Evolutionary conservation across 352 stramenopile genomes (phyloP), one percentile per base, ranked within the genome.

Genomic region (Phytophthora constricta): DNA sequence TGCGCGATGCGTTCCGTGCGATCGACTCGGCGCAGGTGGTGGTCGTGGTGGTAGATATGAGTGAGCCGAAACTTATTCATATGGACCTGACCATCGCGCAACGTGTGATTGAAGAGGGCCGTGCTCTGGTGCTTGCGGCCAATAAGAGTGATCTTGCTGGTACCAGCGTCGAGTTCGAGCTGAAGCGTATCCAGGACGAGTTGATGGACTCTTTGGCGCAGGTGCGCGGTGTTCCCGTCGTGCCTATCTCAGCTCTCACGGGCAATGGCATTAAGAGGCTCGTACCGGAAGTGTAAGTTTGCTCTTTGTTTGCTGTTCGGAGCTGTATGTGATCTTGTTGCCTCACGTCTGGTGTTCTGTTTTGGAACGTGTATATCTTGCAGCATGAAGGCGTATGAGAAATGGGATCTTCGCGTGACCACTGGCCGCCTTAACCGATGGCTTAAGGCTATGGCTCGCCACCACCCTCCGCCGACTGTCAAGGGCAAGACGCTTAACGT

Each of bases 41-140:
- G 42, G 78, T 88, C 13, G 85, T 95, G 14, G 87, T 95, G 42
- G 80, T 93, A 11, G 87, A 95, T 62, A 90, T 95, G 79, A 93
- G 82, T 51, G 70, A 92, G 58, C 72, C 84, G 10, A 90, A 93
- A 60, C 76, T 95, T 28, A 92, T 93, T 56, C 83, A 95, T 72
- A 90, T 95, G 83, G 87, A 95, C 56, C 74, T 93, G 19, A 93
- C 87, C 16, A 95, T 95, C 60, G 87, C 87, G 3, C 82, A 92
- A 50, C 82, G 80, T 10, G 86, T 93, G 53, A 86, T 95, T 34
- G 86, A 95, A 49, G 84, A 95, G 64, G 87, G 87, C 7, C 85
- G 85, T 27, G 84, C 71, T 3, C 68, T 95, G 4, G 85, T 95
- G 26, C 75, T 95, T 34, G 83, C 74, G 3, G 87, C 85, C 23